Percentiles rank a stretch among this genome's conserved stretches.
These are phyloP conservation scores for Fusarium sp. DNA, from an alignment of 2,329 filamentous ascomycete species.

Conservation along the genomic window DNA sequence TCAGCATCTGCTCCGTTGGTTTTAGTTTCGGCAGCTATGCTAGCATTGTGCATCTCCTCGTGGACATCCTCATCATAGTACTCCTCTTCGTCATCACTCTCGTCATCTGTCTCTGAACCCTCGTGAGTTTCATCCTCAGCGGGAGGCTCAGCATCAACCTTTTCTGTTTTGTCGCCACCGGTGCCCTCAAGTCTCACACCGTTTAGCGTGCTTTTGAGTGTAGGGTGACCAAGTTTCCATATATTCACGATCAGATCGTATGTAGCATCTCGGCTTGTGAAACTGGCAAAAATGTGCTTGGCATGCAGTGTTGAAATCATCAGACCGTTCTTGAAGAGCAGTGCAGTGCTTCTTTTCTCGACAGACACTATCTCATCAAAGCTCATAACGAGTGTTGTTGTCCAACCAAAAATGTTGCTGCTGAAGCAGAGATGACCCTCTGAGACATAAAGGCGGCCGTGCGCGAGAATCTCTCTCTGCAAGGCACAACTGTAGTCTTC, in stretches of 20 bases:
- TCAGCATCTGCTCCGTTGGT: constrained; percentile 58
- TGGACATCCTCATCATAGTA: constrained; percentile 78
- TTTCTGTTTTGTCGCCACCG: constrained; percentile 91
- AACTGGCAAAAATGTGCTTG: constrained; percentile 94
- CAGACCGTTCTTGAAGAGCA: constrained; percentile 96
- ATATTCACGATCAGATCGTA: constrained; percentile 98
- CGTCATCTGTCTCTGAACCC: constrained; percentile 67
- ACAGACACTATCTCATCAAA: constrained; percentile 98
- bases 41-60: constrained; percentile 82
- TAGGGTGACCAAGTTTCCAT: constrained; percentile 96
- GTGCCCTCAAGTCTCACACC: constrained; percentile 85
- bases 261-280: constrained; percentile 92
- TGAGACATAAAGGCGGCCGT: constrained; percentile 93
- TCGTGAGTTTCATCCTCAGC: constrained; percentile 59
- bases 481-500: constrained; percentile 98
- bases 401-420: constrained; percentile 98
- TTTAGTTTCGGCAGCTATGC: constrained; percentile 61
- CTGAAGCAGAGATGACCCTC: constrained; percentile 98
- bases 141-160: constrained; percentile 68
- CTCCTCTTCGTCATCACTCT: constrained; percentile 72
- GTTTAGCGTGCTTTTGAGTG: constrained; percentile 89
- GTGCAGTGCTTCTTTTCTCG: constrained; percentile 94
- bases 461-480: constrained; percentile 93
- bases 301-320: constrained; percentile 97
- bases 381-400: constrained; percentile 96